Evolutionary conservation across 345 rosid genomes (phyloP).

Genomic region (Capsella bursapastoris): DNA sequence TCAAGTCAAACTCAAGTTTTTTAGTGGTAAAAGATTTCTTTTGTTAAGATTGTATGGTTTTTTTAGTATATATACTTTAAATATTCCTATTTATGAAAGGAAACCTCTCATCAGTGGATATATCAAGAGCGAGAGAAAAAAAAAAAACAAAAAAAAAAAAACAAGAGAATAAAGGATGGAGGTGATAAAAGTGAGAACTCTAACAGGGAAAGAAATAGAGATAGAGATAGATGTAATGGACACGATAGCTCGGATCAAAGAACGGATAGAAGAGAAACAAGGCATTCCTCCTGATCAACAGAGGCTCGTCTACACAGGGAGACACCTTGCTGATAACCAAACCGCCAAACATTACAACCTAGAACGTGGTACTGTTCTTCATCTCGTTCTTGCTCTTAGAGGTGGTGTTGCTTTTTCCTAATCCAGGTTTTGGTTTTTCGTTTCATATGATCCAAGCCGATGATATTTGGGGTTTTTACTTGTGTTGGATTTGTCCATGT

Average conservation of each 20-base stretch:
- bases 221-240: slow-evolving; percentile 21
- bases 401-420: slow-evolving; percentile 5
- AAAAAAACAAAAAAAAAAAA: background rate
- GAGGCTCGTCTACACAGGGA: slow-evolving; percentile 27
- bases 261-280: slow-evolving; percentile 13
- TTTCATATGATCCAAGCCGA: no score
- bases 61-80: no score
- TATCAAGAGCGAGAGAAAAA: background rate
- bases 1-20: no score
- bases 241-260: slow-evolving; percentile 3
- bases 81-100: no score
- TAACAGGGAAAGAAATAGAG: background rate
- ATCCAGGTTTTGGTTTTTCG: background rate
- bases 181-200: slow-evolving; percentile 32
- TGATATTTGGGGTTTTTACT: background rate
- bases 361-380: slow-evolving; percentile 1
- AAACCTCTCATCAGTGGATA: no score
- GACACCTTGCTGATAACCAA: slow-evolving; percentile 33
- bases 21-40: no score
- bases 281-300: slow-evolving; percentile 28
- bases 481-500: background rate
- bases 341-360: slow-evolving; percentile 29
- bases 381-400: slow-evolving; percentile 32
- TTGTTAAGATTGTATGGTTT: no score
- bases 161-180: slow-evolving; percentile 11